Conservation (phyloP, 2,329 filamentous ascomycete genomes). For the Xylariales sp. region DNA sequence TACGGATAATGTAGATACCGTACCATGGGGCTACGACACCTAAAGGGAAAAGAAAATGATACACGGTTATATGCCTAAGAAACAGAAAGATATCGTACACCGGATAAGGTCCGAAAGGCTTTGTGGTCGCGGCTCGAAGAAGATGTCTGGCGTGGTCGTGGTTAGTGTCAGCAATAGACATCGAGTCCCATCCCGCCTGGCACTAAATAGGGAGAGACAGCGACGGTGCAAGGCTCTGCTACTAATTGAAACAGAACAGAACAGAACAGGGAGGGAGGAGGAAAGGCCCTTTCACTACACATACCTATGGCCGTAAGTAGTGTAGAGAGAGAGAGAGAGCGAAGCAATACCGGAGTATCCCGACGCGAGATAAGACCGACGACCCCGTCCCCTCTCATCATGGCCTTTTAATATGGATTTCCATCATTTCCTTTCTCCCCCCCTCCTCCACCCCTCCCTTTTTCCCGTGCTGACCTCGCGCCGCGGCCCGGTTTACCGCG, state of each 20-base stretch:
- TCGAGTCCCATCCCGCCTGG: neutral
- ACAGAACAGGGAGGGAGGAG: neutral
- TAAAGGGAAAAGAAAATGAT: slow-evolving; percentile 20
- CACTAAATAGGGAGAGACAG: neutral
- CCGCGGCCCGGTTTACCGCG: slow-evolving; percentile 30
- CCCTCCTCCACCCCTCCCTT: neutral
- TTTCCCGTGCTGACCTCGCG: neutral
- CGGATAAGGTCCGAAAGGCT: neutral
- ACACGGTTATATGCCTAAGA: slow-evolving; percentile 9
- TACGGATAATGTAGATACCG: slow-evolving; percentile 31
- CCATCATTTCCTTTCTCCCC: neutral
- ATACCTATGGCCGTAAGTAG: too few relatives aligned
- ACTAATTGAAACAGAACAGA: neutral
- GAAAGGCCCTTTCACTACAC: neutral
- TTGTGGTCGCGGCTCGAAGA: neutral
- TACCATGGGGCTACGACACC: slow-evolving; percentile 18
- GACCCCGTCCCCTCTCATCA: neutral
- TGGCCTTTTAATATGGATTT: slow-evolving; percentile 27
- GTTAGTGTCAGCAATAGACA: too few relatives aligned
- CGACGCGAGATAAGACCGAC: slow-evolving; percentile 14
- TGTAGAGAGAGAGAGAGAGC: neutral
- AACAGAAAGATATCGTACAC: neutral
- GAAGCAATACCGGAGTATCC: slow-evolving; percentile 12
- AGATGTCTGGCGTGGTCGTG: neutral
- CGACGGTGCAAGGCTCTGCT: neutral